These are phyloP conservation scores for Cryoendolithus antarcticus DNA, from an alignment of 2,329 filamentous ascomycete species.

Conservation along the genomic window DNA sequence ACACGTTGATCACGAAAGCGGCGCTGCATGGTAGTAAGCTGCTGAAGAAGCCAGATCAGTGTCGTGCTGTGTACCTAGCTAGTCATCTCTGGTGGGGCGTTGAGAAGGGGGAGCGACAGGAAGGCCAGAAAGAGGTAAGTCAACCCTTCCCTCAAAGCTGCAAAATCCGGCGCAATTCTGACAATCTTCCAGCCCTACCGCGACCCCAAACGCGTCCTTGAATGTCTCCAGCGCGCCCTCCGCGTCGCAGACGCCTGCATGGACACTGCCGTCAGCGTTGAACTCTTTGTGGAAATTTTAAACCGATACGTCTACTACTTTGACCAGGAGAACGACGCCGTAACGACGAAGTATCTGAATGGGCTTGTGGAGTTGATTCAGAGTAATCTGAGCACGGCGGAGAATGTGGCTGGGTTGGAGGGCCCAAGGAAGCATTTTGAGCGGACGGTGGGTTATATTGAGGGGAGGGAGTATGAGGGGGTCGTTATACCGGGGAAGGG, in stretches of 20 bases:
- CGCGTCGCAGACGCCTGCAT: constrained; percentile 97
- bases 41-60: constrained; percentile 95
- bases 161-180: constrained; percentile 9
- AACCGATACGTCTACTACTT: constrained; percentile 99
- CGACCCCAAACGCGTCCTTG: constrained; percentile 90
- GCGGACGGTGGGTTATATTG: constrained; percentile 87
- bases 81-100: constrained; percentile 98
- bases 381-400: constrained; percentile 69
- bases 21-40: constrained; percentile 94
- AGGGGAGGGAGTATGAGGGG: constrained; percentile 82
- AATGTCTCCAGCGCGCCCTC: constrained; percentile 88
- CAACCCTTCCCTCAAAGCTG: neutral
- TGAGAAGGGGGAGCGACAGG: constrained; percentile 69
- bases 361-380: constrained; percentile 97
- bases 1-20: constrained; percentile 95
- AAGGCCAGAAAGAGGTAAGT: constrained; percentile 19
- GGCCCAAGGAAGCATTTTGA: constrained; percentile 88
- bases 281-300: constrained; percentile 95
- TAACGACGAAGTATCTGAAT: constrained; percentile 96
- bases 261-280: constrained; percentile 94
- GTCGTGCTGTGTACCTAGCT: constrained; percentile 87
- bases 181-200: constrained; percentile 62
- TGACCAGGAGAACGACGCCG: constrained; percentile 96
- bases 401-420: constrained; percentile 72
- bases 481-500: constrained; percentile 57